Percentiles rank a stretch among this genome's conserved stretches.
phyloP scores from a whole-genome alignment of 1,139 yeast species.

The Nakaseomyces delphensis region DNA sequence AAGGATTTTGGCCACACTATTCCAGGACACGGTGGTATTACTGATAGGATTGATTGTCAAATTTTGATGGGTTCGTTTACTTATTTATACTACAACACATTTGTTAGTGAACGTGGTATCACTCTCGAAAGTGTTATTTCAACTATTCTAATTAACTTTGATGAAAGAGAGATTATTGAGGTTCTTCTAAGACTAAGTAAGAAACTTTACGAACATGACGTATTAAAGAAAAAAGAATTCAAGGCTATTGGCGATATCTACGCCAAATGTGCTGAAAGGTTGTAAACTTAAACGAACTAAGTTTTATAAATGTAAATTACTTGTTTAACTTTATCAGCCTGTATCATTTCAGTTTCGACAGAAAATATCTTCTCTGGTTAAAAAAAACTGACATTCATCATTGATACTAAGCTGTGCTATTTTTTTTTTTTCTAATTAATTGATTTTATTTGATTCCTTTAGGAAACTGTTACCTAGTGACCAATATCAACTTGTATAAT shows the following conservation, averaged over 20 bases:
- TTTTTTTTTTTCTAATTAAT: no score
- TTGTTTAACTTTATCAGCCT: not conserved
- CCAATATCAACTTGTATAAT: not conserved
- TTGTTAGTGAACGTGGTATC: slow-evolving; percentile 65
- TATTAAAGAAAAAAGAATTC: slow-evolving; percentile 3
- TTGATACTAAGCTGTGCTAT: no score
- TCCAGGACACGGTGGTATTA: slow-evolving; percentile 98
- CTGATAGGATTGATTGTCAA: slow-evolving; percentile 97
- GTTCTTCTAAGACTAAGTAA: slow-evolving; percentile 38
- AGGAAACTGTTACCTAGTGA: no score
- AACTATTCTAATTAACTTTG: slow-evolving; percentile 62
- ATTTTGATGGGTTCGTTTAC: slow-evolving; percentile 95
- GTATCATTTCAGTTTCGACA: no score
- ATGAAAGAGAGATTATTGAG: slow-evolving; percentile 55
- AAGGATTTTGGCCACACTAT: slow-evolving; percentile 89
- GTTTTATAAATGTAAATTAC: not conserved
- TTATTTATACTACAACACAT: slow-evolving; percentile 85
- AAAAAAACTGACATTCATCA: no score
- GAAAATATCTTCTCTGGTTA: no score
- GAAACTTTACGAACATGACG: not conserved
- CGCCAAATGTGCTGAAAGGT: slow-evolving; percentile 3
- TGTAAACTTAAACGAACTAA: no score
- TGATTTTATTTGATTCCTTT: no score
- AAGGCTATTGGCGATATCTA: not conserved
- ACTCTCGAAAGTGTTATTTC: slow-evolving; percentile 69